phyloP scores from a whole-genome alignment of 345 rosid genomes.

The Fremontodendron californicum region DNA sequence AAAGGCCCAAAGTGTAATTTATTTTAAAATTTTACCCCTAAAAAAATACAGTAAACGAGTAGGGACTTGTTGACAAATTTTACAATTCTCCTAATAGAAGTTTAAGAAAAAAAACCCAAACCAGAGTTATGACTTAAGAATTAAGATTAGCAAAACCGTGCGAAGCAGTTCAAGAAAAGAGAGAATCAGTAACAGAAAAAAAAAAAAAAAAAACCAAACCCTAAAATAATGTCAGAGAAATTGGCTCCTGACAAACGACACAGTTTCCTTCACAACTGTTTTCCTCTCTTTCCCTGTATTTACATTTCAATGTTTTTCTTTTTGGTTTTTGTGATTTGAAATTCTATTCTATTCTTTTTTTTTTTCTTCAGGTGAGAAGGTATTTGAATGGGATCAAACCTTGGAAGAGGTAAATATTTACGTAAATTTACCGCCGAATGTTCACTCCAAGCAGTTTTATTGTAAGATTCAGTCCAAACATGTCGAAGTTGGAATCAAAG shows the following conservation, averaged over 20 bases:
- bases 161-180: neutral
- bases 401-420: slow-evolving; percentile 80
- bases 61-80: no score
- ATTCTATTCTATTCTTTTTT: neutral
- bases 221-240: slow-evolving; percentile 44
- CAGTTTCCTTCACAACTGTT: slow-evolving; percentile 44
- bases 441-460: slow-evolving; percentile 64
- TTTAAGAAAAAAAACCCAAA: no score
- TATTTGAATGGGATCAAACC: slow-evolving; percentile 96
- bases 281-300: neutral
- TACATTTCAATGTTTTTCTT: neutral
- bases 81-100: no score
- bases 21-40: no score
- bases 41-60: no score
- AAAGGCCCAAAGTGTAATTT: no score
- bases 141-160: slow-evolving; percentile 3
- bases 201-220: neutral
- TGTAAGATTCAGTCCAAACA: slow-evolving; percentile 83
- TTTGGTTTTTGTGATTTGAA: neutral
- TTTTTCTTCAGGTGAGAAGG: slow-evolving; percentile 49
- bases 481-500: slow-evolving; percentile 87
- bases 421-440: slow-evolving; percentile 63
- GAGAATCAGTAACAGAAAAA: neutral
- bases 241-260: slow-evolving; percentile 64
- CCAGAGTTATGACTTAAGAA: no score